phyloP scores from a whole-genome alignment of 495 filamentous ascomycete genomes.

The Neohortaea acidophila region DNA sequence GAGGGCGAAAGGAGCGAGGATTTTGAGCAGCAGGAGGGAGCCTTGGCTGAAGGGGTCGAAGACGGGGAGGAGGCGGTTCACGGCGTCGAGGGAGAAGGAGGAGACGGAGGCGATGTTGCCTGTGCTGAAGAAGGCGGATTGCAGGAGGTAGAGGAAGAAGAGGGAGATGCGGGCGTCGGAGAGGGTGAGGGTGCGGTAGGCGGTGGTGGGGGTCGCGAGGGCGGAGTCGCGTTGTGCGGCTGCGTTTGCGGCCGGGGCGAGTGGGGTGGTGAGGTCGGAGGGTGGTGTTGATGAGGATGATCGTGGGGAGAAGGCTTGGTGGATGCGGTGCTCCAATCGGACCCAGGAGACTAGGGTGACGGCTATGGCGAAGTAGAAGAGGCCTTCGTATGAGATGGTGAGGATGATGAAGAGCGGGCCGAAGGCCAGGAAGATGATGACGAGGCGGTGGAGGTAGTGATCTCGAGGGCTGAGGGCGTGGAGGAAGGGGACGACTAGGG shows the following conservation, averaged over 20 bases:
- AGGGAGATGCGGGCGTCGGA: conserved; percentile 73
- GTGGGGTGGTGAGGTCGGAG: conserved; percentile 22
- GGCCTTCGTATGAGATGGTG: conserved; percentile 92
- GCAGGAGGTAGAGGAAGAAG: conserved; percentile 89
- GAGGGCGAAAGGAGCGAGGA: conserved; percentile 85
- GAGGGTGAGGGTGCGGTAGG: conserved; percentile 64
- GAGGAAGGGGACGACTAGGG: conserved; percentile 64
- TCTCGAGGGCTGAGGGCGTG: conserved; percentile 69
- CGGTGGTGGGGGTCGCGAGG: conserved; percentile 9
- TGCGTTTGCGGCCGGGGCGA: conserved; percentile 11
- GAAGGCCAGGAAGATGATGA: conserved; percentile 86
- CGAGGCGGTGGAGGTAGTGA: conserved; percentile 78
- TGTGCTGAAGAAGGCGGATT: conserved; percentile 93
- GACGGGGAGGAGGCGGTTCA: conserved; percentile 78
- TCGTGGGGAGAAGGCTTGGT: conserved; percentile 34
- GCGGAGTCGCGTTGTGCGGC: conserved; percentile 12
- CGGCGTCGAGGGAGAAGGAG: conserved; percentile 84
- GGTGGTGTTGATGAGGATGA: background rate
- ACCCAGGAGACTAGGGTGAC: conserved; percentile 79
- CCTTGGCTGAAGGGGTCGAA: conserved; percentile 91
- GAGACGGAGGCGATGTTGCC: conserved; percentile 93
- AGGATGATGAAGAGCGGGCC: conserved; percentile 89
- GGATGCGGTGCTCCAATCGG: conserved; percentile 67
- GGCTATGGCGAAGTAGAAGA: conserved; percentile 89
- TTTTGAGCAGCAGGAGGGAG: conserved; percentile 72